Base-by-base conservation (phyloP, 2,329 filamentous ascomycete genomes). In the Ophiocordyceps sinensis region DNA sequence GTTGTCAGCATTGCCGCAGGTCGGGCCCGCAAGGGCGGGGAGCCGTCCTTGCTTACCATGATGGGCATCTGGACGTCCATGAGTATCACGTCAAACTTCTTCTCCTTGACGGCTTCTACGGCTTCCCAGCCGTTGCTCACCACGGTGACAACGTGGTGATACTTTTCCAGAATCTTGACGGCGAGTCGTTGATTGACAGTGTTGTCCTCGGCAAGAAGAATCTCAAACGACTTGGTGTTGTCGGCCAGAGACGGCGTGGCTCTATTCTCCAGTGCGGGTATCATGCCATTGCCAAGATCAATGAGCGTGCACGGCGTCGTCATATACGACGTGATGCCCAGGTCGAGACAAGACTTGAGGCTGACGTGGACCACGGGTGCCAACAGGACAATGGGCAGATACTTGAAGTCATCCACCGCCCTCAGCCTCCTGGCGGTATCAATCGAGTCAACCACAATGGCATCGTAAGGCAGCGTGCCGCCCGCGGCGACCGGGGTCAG, bases 51-150 rank as follows among this genome's bases (percentile, higher is more conserved):
- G 48, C 77, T 67, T 65, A 84, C 80, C 88, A 96, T 96, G 54
- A 96, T 84, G n/a, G 91, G 91, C 91, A 98, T 98, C 60, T 96
- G 91, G 15, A 98, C 91, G 57, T 98, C 91, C 91, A 98, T 98
- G 38, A 98, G 73, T 48, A 98, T 91, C 46, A 94, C 85, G 60
- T 98, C 91, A 59, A 93, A 98, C 57, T 85, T 82, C 65, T 83
- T 89, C 58, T 81, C 77, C 70, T 93, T 88, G 51, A 95, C 79
- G n/a, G 84, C 80, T 56, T 95, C 84, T 13, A 96, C 79, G 2
- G 91, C 91, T 56, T 96, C 89, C 48, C 88, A 74, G 45, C 91
- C 91, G 57, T 98, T 98, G 53, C 88, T 86, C 36, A 94, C 91
- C 21, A 98, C 91, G 1, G 84, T 89, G 21, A 93, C 85, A 23